phyloP scores from a whole-genome alignment of 2,329 filamentous ascomycete genomes.

The Setomelanomma holmii region DNA sequence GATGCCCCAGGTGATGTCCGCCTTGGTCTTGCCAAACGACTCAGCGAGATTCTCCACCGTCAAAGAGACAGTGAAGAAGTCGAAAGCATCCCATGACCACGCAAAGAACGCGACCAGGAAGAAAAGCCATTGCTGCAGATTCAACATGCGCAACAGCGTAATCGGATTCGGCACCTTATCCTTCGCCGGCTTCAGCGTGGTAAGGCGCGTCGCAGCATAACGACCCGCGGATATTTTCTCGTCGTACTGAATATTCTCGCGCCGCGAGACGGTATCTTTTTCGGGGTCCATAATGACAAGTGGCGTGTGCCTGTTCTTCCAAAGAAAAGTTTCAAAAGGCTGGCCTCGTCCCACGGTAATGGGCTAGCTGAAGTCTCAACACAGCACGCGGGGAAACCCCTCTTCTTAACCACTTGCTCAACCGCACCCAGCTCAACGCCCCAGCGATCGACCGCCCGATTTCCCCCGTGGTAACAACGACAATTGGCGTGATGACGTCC shows the following conservation, averaged over 20 bases:
- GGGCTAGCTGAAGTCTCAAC: neutral
- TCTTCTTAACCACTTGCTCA: neutral
- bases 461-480: constrained; percentile 7
- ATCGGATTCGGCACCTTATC: constrained; percentile 62
- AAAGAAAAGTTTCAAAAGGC: neutral
- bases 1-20: constrained; percentile 67
- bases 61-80: constrained; percentile 69
- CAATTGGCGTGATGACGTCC: constrained; percentile 17
- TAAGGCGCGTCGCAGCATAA: constrained; percentile 62
- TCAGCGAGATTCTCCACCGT: constrained; percentile 62
- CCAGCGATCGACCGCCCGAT: constrained; percentile 1
- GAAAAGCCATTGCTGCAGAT: constrained; percentile 65
- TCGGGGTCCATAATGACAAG: constrained; percentile 26
- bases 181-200: constrained; percentile 64
- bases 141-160: constrained; percentile 58
- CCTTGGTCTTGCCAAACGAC: constrained; percentile 61
- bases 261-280: constrained; percentile 22
- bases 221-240: constrained; percentile 43
- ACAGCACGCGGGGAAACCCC: neutral
- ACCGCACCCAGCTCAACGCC: neutral
- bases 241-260: constrained; percentile 16
- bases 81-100: constrained; percentile 61
- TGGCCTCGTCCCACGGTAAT: neutral
- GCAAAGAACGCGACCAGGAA: constrained; percentile 58
- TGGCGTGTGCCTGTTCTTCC: neutral